Base-by-base conservation (phyloP, 305 asterid genomes). In the Rubia tinctorum region DNA sequence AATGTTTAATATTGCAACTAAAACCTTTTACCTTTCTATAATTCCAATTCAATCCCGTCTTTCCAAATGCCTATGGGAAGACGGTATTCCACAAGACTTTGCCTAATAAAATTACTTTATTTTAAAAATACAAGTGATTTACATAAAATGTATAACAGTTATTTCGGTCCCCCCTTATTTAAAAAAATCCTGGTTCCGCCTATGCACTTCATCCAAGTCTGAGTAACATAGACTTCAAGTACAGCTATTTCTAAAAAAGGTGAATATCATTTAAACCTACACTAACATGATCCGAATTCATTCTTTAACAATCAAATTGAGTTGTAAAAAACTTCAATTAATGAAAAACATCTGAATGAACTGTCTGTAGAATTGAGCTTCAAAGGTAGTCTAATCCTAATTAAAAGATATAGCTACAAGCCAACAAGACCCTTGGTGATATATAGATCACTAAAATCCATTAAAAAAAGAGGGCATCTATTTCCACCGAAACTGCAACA, bases 321-420 rank as follows among this genome's bases (percentile, higher is more conserved):
- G 44, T 34, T 5, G 69, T 17, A 39, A 65, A 61, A 22, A 18
- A 18, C 22, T 37, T n/a, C 12, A 17, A 37, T 6, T 17, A 7
- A 34, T 18, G 49, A 72, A 37, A 18, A 22, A 27, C 66, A 60
- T 15, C 68, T 34, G 22, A 2, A 17, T 4, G 60, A 45, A 56
- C 25, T 61, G 10, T 40, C 11, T 9, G 66, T 45, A 59, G 43
- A 72, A 43, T 72, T 72, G 40, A 61, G 75, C 30, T 23, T n/a
- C 60, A 71, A 72, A 14, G n/a, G 40, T 60, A 72, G 39, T 22
- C 18, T 42, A 42, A 60, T 61, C 60, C 47, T 30, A n/a, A 37
- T 9, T 8, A 34, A 34, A 64, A 14, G 22, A 30, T 30, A 64
- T 5, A 64, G 47, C 68, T 64, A 64, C 44, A 64, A 64, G 22